Percentiles rank a stretch among this genome's conserved stretches.
Evolutionary conservation across 768 basidiomycete species (phyloP).

Genomic region (Goffeauzyma gilvescens): DNA sequence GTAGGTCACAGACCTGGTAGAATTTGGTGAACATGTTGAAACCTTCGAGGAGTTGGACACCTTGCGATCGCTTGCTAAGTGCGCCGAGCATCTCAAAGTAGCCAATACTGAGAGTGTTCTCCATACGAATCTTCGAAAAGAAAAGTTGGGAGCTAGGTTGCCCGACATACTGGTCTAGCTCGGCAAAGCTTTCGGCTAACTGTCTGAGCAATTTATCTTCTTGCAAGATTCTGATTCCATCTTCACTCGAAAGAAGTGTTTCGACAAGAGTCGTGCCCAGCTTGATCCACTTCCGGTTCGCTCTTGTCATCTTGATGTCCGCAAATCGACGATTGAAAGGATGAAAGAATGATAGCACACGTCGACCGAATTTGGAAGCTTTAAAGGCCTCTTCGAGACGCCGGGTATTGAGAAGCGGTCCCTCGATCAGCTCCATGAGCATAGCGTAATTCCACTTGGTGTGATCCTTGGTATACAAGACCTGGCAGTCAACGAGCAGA

Average conservation of each 20-base stretch:
- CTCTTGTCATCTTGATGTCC: constrained; percentile 54
- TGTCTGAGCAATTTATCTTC: constrained; percentile 77
- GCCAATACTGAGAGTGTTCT: constrained; percentile 66
- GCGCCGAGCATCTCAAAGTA: constrained; percentile 92
- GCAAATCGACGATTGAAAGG: constrained; percentile 72
- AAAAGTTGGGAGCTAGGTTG: constrained; percentile 19
- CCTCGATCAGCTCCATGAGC: constrained; percentile 72
- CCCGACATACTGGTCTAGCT: constrained; percentile 51
- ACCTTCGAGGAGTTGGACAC: constrained; percentile 65
- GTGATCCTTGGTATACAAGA: constrained; percentile 70
- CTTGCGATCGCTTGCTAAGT: constrained; percentile 70
- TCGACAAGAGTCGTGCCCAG: constrained; percentile 65
- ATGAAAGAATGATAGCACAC: constrained; percentile 82
- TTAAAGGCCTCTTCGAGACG: constrained; percentile 87
- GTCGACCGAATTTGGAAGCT: constrained; percentile 68
- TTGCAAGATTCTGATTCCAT: constrained; percentile 62
- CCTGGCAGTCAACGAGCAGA: constrained; percentile 65
- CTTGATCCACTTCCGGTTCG: constrained; percentile 65
- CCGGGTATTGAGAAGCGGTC: constrained; percentile 74
- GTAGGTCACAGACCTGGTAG: constrained; percentile 80
- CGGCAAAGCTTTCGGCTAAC: constrained; percentile 67
- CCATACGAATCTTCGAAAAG: constrained; percentile 64
- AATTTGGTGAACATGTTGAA: constrained; percentile 87
- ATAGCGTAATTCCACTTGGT: constrained; percentile 83
- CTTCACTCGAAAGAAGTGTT: constrained; percentile 61